phyloP scores from a whole-genome alignment of 2,329 filamentous ascomycete genomes.

The Diaporthe aspalathi region DNA sequence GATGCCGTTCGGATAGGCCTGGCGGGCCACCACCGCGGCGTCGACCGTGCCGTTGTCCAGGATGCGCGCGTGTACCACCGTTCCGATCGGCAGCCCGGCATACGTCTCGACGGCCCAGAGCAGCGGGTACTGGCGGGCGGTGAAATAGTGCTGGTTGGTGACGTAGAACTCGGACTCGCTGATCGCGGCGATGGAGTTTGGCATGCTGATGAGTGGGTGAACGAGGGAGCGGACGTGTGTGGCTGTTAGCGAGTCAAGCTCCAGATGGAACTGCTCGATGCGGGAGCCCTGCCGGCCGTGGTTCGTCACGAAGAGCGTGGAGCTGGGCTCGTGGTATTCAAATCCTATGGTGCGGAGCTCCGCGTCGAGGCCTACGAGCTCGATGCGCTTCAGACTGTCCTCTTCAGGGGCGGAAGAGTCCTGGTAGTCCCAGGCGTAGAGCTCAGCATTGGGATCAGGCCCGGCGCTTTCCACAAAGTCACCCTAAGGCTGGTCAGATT shows the following conservation, averaged over 20 bases:
- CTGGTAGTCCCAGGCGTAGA: conserved; percentile 8
- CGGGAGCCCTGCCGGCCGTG: conserved; percentile 50
- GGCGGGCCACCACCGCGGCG: conserved; percentile 45
- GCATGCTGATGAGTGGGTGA: conserved; percentile 52
- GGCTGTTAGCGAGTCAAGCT: conserved; percentile 48
- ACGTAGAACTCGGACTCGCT: conserved; percentile 53
- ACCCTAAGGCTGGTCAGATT: neutral
- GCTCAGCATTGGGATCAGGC: conserved; percentile 9
- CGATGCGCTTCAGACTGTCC: neutral
- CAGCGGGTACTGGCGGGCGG: conserved; percentile 41
- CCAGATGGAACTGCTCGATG: conserved; percentile 55
- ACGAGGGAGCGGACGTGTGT: conserved; percentile 51
- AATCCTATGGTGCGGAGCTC: conserved; percentile 56
- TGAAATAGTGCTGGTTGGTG: conserved; percentile 55
- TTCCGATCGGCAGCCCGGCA: conserved; percentile 47
- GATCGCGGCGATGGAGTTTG: conserved; percentile 53
- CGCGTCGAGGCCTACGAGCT: conserved; percentile 38
- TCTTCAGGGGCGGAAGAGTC: neutral
- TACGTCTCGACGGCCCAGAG: conserved; percentile 51
- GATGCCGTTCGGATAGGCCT: conserved; percentile 57
- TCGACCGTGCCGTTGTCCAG: conserved; percentile 13
- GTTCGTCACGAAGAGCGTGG: conserved; percentile 52
- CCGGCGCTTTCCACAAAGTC: conserved; percentile 5
- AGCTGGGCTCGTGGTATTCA: conserved; percentile 50
- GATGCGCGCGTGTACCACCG: conserved; percentile 51